These are phyloP conservation scores for Termitomyces sp. DNA, from an alignment of 768 basidiomycete species.

Conservation along the genomic window DNA sequence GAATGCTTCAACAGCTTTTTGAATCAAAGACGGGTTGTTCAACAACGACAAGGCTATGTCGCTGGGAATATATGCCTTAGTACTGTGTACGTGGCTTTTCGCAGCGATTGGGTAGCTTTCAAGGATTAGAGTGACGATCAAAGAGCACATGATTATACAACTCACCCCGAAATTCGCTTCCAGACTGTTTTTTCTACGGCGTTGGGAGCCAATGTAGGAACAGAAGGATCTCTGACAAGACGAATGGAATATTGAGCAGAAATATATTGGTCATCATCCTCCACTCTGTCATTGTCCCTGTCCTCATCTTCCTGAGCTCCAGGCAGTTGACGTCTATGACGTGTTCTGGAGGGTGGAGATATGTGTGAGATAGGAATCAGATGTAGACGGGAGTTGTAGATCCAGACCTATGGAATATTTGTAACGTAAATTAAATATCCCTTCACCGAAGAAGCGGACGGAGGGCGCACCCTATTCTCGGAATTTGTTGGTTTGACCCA, in stretches of 20 bases:
- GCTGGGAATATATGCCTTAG: conserved; percentile 73
- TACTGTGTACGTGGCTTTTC: conserved; percentile 63
- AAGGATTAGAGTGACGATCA: not conserved
- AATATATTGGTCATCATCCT: conserved; percentile 44
- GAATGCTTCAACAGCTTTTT: conserved; percentile 87
- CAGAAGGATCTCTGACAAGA: conserved; percentile 47
- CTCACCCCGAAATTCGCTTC: conserved; percentile 63
- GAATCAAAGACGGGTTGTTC: conserved; percentile 61
- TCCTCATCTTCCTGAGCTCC: conserved; percentile 48
- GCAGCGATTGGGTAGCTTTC: conserved; percentile 66
- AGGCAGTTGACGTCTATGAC: conserved; percentile 37
- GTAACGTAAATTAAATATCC: conserved; percentile 22
- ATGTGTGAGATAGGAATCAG: conserved; percentile 76
- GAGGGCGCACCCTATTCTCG: conserved; percentile 78
- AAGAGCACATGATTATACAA: not conserved
- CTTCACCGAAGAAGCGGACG: conserved; percentile 26
- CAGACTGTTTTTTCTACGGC: conserved; percentile 63
- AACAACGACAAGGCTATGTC: conserved; percentile 74
- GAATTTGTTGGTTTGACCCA: conserved; percentile 94
- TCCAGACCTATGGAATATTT: conserved; percentile 72
- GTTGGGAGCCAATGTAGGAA: conserved; percentile 54
- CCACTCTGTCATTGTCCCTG: conserved; percentile 22
- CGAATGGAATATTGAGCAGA: conserved; percentile 55
- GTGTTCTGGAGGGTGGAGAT: conserved; percentile 59
- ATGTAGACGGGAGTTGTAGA: conserved; percentile 76